Base-by-base conservation (phyloP, 768 basidiomycete genomes). In the Mycena galericulata region DNA sequence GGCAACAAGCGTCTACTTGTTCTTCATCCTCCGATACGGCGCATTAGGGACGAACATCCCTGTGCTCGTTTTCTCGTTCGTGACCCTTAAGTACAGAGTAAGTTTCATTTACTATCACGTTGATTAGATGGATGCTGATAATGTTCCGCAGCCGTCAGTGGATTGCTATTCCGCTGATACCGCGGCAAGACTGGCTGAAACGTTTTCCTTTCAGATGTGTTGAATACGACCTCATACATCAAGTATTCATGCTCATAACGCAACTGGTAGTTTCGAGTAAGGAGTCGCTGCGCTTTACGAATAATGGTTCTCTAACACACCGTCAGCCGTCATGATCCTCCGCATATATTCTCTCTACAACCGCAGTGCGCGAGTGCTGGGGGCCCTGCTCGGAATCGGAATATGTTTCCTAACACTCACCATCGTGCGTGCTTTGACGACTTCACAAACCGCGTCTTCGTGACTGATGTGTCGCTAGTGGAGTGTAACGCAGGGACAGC, bases 281-380 rank as follows among this genome's bases (percentile, higher is more conserved):
- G 34, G 24, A 36, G 24, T 41, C 12, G 12, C 27, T 18, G 26
- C 18, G 26, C 26, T 27, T 49, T 17, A 5, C 15, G 3, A 32
- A 22, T 2, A 8, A 22, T n/a, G 1, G 22, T 24, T 34, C 11
- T 45, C 32, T 41, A 12, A 56, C 38, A 3, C 15, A 36, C 26
- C 14, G 22, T 22, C 59, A 77, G 74, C 41, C 60, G 73, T 73
- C 26, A 75, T 80, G 49, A 69, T 73, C 26, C 71, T 79, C 50
- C 80, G 82, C 18, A 79, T 76, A 17, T 75, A 72, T 26, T 79
- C 82, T 12, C 73, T 83, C 15, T 82, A 79, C 54, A 65, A 73
- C 18, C 65, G 73, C n/a, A 72, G 73, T 56, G 74, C 75, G 46
- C 65, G 73, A 20, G 47, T 81, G 18, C 46, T 74, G 2, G 55